A percentile compares a stretch with the other conserved stretches of the same genome.
These are phyloP conservation scores for Pestalotiopsis fici DNA, from an alignment of 2,329 filamentous ascomycete species.

Conservation along the genomic window DNA sequence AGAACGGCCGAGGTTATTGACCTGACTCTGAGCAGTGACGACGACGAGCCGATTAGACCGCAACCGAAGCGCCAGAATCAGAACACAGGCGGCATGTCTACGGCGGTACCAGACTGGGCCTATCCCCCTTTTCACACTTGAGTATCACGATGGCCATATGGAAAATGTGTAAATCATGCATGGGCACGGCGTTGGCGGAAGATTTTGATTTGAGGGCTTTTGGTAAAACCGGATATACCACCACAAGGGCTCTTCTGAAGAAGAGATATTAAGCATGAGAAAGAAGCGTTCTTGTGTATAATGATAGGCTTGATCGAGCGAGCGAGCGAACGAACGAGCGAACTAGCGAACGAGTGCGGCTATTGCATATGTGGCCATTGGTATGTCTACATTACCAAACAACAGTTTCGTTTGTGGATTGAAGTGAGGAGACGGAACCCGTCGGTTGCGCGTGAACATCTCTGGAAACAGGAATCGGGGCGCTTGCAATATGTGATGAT, in stretches of 20 bases:
- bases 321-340: neutral
- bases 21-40: constrained; percentile 55
- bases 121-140: neutral
- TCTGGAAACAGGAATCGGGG: neutral
- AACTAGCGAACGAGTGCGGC: neutral
- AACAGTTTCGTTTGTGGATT: neutral
- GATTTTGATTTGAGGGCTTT: constrained; percentile 4
- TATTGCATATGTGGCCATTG: neutral
- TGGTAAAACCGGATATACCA: constrained; percentile 6
- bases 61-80: constrained; percentile 45
- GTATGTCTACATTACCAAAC: neutral
- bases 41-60: constrained; percentile 41
- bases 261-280: neutral
- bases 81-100: neutral
- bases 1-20: constrained; percentile 51
- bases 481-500: neutral
- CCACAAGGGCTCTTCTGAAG: constrained; percentile 2
- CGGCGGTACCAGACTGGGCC: neutral
- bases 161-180: constrained; percentile 2
- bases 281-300: neutral
- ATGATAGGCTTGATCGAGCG: neutral
- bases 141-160: neutral
- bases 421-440: neutral
- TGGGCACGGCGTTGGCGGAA: constrained; percentile 6
- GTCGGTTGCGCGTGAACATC: neutral